Evolutionary conservation across 1,284 basidiomycete species (phyloP).

Genomic region (Ganoderma lucidum): DNA sequence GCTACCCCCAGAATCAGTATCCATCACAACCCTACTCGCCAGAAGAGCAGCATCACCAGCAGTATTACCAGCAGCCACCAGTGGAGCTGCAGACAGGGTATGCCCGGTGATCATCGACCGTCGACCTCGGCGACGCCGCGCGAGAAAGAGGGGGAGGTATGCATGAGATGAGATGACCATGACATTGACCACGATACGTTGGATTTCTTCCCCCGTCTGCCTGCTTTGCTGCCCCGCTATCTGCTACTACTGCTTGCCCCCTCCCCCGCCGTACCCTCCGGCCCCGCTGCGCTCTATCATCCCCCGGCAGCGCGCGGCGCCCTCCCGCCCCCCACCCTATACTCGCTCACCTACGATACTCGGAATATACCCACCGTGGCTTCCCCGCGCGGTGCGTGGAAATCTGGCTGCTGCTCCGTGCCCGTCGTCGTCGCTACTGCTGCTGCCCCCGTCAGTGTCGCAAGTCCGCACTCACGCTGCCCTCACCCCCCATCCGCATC

Average conservation of each 20-base stretch:
- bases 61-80: constrained; percentile 40
- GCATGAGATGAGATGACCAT: constrained; percentile 27
- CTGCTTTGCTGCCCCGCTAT: neutral
- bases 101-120: constrained; percentile 36
- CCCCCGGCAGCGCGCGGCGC: constrained; percentile 12
- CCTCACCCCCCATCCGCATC: constrained; percentile 1
- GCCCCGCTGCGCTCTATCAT: neutral
- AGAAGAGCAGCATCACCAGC: constrained; percentile 21
- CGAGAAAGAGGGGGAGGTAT: constrained; percentile 15
- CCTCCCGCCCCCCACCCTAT: constrained; percentile 8
- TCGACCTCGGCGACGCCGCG: neutral
- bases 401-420: constrained; percentile 3
- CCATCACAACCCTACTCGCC: constrained; percentile 27
- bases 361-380: constrained; percentile 35
- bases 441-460: constrained; percentile 18
- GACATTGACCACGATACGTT: constrained; percentile 16
- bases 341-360: constrained; percentile 20
- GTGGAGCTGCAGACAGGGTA: constrained; percentile 45
- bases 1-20: constrained; percentile 36
- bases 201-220: constrained; percentile 1
- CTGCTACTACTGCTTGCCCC: neutral
- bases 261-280: neutral
- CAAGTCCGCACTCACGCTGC: neutral
- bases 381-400: constrained; percentile 26
- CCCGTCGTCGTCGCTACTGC: constrained; percentile 1